Conservation (phyloP, 1,284 basidiomycete species). For the Fomitopsis betulina region DNA sequence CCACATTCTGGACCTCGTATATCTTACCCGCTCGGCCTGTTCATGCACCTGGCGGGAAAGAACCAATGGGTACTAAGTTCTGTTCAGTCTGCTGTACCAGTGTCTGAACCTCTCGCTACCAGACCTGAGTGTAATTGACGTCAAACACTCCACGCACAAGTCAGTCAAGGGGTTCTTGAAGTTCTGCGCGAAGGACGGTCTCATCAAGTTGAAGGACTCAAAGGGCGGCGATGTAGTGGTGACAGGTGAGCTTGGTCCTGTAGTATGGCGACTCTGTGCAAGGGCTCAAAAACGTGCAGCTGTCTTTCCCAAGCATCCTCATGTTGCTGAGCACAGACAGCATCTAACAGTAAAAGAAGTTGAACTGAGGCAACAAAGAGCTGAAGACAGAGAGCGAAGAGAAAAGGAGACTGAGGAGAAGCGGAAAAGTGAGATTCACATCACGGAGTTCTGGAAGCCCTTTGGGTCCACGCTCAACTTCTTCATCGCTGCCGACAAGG, state of each 20-base stretch:
- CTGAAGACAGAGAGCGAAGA: conserved; percentile 42
- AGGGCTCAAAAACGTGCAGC: conserved; percentile 21
- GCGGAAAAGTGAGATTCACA: conserved; percentile 42
- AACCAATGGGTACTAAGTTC: conserved; percentile 14
- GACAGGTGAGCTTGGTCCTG: conserved; percentile 16
- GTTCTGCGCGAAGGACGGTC: conserved; percentile 60
- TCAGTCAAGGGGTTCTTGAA: conserved; percentile 80
- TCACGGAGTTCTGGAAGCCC: conserved; percentile 77
- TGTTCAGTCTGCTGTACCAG: not conserved
- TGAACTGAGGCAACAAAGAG: conserved; percentile 52
- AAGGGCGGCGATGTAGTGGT: conserved; percentile 64
- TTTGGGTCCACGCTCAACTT: conserved; percentile 48
- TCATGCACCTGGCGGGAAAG: conserved; percentile 37
- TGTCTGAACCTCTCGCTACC: not conserved
- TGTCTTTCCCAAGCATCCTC: conserved; percentile 58
- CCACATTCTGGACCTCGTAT: conserved; percentile 71
- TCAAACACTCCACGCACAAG: conserved; percentile 75
- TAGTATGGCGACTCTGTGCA: not conserved
- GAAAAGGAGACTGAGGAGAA: conserved; percentile 41
- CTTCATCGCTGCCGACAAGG: conserved; percentile 56
- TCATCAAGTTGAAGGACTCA: conserved; percentile 70
- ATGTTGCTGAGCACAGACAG: conserved; percentile 44
- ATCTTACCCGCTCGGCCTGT: conserved; percentile 74
- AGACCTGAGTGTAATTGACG: conserved; percentile 41
- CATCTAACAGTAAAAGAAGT: conserved; percentile 64